These are phyloP conservation scores for Gonapodya sp. DNA, from an alignment of 192 early-diverging fungal species.

Conservation along the genomic window DNA sequence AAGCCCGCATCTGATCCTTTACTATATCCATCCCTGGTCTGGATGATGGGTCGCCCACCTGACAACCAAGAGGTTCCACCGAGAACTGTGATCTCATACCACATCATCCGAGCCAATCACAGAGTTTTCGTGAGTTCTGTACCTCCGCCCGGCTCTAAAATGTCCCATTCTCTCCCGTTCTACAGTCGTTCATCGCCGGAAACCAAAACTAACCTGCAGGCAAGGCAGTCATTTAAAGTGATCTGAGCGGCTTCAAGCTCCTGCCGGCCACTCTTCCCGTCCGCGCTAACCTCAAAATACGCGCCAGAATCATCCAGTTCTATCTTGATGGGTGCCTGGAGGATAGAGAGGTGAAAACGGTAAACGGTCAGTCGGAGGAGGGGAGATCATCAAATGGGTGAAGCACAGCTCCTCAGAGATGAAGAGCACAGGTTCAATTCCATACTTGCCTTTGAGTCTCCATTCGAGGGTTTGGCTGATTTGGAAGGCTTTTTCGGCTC, in stretches of 20 bases:
- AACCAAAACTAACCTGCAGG: constrained; percentile 80
- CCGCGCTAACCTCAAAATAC: constrained; percentile 83
- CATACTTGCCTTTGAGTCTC: constrained; percentile 26
- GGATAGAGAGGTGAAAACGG: constrained; percentile 1
- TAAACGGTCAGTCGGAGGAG: not conserved
- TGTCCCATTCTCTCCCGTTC: no score
- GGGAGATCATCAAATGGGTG: not conserved
- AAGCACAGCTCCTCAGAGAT: not conserved
- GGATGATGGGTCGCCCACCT: constrained; percentile 1
- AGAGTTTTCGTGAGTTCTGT: no score
- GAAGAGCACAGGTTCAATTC: not conserved
- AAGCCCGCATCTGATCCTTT: no score
- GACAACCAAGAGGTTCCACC: no score
- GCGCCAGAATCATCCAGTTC: constrained; percentile 44
- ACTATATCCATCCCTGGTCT: no score
- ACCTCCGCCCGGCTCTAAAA: no score
- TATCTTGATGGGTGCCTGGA: constrained; percentile 59
- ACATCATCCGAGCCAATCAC: no score
- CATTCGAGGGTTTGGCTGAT: constrained; percentile 8
- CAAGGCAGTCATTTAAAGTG: constrained; percentile 91
- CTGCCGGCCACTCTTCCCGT: constrained; percentile 60
- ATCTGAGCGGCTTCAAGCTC: constrained; percentile 80
- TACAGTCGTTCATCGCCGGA: no score
- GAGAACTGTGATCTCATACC: no score
- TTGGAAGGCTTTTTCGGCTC: constrained; percentile 58